Evolutionary conservation across 306 rosid genomes (phyloP).

Genomic region (Purshia tridentata): DNA sequence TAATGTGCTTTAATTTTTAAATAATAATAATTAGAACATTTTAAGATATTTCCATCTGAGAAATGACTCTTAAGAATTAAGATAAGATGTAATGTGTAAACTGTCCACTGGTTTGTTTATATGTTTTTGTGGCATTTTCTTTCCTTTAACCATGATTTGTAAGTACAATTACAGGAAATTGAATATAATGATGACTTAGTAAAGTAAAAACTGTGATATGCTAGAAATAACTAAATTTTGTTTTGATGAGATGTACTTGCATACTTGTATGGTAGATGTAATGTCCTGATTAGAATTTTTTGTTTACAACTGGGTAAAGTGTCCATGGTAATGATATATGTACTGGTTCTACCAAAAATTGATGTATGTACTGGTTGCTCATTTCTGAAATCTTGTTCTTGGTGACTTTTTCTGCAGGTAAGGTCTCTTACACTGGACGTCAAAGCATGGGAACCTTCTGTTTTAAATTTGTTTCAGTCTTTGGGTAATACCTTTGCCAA

Average conservation of each 20-base stretch:
- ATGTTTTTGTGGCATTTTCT: neutral
- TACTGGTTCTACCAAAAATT: neutral
- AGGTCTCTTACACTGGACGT: conserved; percentile 97
- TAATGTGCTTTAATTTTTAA: neutral
- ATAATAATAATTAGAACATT: neutral
- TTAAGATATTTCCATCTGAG: neutral
- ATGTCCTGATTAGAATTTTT: neutral
- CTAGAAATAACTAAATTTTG: neutral
- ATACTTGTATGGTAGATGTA: neutral
- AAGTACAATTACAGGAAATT: neutral
- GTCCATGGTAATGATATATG: conserved; percentile 19
- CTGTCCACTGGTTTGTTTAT: neutral
- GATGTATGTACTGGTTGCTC: conserved; percentile 27
- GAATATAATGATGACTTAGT: neutral
- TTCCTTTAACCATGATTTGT: neutral
- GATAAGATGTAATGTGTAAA: neutral
- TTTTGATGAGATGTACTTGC: neutral
- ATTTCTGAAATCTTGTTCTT: conserved; percentile 15
- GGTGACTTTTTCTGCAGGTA: conserved; percentile 54
- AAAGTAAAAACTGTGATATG: neutral
- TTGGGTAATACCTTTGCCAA: conserved; percentile 96
- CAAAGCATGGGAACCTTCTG: conserved; percentile 99
- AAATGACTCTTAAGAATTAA: neutral
- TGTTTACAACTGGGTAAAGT: conserved; percentile 2
- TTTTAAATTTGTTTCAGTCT: conserved; percentile 92